These are phyloP conservation scores for Elsinoe fawcettii DNA, from an alignment of 2,329 filamentous ascomycete genomes.

Conservation along the genomic window DNA sequence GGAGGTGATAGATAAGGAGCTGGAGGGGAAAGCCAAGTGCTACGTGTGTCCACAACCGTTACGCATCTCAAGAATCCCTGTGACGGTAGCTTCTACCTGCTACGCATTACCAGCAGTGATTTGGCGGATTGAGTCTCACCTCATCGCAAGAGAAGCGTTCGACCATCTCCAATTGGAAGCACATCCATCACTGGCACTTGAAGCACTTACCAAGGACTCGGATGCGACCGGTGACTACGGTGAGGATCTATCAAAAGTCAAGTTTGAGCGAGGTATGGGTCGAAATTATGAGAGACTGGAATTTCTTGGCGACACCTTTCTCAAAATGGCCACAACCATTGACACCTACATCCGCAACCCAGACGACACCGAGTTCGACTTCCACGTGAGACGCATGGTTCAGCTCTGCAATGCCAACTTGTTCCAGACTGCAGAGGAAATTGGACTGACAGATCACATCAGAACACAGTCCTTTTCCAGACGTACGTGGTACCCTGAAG, in stretches of 20 bases:
- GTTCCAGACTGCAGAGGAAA: slow-evolving; percentile 63
- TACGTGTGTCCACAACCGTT: slow-evolving; percentile 72
- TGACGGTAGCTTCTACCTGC: slow-evolving; percentile 61
- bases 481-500: slow-evolving; percentile 81
- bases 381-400: slow-evolving; percentile 84
- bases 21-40: slow-evolving; percentile 37
- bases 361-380: slow-evolving; percentile 72
- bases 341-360: slow-evolving; percentile 71
- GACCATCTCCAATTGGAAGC: slow-evolving; percentile 56
- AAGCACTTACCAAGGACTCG: slow-evolving; percentile 87
- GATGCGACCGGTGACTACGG: slow-evolving; percentile 71
- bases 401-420: slow-evolving; percentile 89
- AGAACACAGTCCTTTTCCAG: slow-evolving; percentile 74
- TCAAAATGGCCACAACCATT: slow-evolving; percentile 94
- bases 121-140: slow-evolving; percentile 69
- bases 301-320: slow-evolving; percentile 84
- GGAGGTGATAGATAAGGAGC: slow-evolving; percentile 49
- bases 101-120: slow-evolving; percentile 78
- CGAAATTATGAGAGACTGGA: slow-evolving; percentile 92
- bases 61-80: slow-evolving; percentile 66
- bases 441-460: slow-evolving; percentile 65
- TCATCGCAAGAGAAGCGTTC: slow-evolving; percentile 73
- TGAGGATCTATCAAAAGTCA: slow-evolving; percentile 50
- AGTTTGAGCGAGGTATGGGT: slow-evolving; percentile 79
- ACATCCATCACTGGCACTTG: slow-evolving; percentile 63